A percentile compares a stretch with the other conserved stretches of the same genome.
phyloP scores from a whole-genome alignment of 176 grass and related monocot genomes.

The Chloris gayana region DNA sequence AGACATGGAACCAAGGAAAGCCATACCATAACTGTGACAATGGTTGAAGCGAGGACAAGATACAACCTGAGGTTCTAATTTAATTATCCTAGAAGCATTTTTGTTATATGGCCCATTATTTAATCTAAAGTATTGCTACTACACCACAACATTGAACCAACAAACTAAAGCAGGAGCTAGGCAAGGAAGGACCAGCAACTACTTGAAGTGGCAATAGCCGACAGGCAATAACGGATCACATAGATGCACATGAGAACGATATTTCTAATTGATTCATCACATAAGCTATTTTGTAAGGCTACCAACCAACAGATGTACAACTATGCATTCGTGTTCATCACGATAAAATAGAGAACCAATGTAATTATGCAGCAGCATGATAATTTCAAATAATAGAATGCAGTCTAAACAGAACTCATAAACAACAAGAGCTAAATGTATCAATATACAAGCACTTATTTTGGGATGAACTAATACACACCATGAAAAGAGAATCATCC shows the following conservation, averaged over 20 bases:
- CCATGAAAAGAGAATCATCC: background rate
- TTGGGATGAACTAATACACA: conserved; percentile 24
- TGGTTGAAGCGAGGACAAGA: background rate
- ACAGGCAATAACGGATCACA: background rate
- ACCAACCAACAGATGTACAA: background rate
- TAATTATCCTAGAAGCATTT: conserved; percentile 3
- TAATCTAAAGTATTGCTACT: background rate
- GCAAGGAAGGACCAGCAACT: background rate
- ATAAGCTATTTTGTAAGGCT: conserved; percentile 7
- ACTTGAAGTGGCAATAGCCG: background rate
- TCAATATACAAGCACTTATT: background rate
- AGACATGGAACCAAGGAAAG: background rate
- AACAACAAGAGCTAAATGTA: background rate
- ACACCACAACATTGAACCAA: background rate
- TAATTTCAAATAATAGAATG: background rate
- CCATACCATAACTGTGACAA: background rate
- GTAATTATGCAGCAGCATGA: background rate
- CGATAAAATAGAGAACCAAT: background rate
- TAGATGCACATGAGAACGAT: conserved; percentile 9
- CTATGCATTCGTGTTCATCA: background rate
- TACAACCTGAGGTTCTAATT: background rate
- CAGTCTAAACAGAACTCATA: background rate
- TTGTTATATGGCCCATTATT: background rate
- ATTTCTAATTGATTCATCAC: background rate
- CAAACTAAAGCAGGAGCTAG: background rate